Conservation (phyloP, 1,139 yeast species). For the Candida sp. region DNA sequence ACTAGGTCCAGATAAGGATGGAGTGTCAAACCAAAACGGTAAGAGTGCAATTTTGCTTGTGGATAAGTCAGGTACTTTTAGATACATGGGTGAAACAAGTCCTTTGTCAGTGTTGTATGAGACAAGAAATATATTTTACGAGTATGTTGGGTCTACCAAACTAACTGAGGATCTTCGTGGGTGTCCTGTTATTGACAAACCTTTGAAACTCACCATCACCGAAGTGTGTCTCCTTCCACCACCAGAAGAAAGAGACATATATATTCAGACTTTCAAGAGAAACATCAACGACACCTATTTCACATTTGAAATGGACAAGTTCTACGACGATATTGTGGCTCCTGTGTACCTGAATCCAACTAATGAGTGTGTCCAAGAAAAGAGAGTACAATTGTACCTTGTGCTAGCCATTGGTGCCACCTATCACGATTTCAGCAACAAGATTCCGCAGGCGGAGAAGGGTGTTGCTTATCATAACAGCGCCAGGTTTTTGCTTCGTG, state of each 20-base stretch:
- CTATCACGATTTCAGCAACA: constrained; percentile 21
- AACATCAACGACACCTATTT: constrained; percentile 40
- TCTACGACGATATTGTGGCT: constrained; percentile 26
- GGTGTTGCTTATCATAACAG: constrained; percentile 30
- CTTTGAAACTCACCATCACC: constrained; percentile 19
- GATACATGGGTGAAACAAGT: constrained; percentile 32
- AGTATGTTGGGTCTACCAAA: constrained; percentile 16
- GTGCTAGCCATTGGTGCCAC: constrained; percentile 46
- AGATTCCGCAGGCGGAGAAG: constrained; percentile 21
- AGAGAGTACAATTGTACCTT: constrained; percentile 36
- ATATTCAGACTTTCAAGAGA: constrained; percentile 30
- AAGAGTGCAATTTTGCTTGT: constrained; percentile 21
- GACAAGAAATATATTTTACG: constrained; percentile 25
- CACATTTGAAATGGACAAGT: constrained; percentile 35
- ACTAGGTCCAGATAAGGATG: constrained; percentile 7
- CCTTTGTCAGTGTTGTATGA: constrained; percentile 28
- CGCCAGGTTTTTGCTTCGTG: constrained; percentile 31
- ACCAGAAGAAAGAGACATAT: constrained; percentile 24
- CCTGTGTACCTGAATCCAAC: constrained; percentile 30
- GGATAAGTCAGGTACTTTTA: constrained; percentile 24
- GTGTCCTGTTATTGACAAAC: constrained; percentile 35
- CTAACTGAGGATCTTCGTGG: constrained; percentile 40
- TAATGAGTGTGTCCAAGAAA: constrained; percentile 13
- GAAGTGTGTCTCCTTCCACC: constrained; percentile 27
- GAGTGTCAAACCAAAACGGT: constrained; percentile 19